phyloP scores from a whole-genome alignment of 1,284 basidiomycete genomes.

The Apiotrichum sp. region DNA sequence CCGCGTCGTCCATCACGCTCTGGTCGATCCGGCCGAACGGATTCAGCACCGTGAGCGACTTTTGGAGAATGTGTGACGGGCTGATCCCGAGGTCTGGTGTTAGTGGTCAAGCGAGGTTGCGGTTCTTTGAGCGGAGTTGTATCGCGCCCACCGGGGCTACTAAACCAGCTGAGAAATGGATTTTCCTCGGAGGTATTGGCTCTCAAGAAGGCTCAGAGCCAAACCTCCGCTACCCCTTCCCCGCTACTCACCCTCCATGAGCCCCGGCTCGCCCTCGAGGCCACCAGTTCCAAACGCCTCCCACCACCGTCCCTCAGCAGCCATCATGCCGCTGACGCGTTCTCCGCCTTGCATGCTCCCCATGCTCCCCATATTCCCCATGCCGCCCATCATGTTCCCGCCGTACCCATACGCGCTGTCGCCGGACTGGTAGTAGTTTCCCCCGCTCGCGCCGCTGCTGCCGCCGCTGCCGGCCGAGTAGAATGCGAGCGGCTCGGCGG shows the following conservation, averaged over 20 bases:
- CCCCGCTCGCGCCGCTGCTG: no score
- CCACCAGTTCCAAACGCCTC: constrained; percentile 92
- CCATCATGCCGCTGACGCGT: constrained; percentile 59
- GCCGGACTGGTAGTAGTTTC: constrained; percentile 3
- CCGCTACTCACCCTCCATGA: constrained; percentile 69
- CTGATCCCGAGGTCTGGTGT: constrained; percentile 89
- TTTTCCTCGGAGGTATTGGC: no score
- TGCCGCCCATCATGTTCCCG: background rate
- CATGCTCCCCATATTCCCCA: background rate
- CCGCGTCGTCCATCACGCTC: constrained; percentile 98
- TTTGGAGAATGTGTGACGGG: constrained; percentile 88
- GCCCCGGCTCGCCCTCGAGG: constrained; percentile 84
- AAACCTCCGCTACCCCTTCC: no score
- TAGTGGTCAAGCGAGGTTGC: background rate
- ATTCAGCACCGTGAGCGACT: constrained; percentile 92
- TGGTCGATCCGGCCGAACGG: constrained; percentile 81
- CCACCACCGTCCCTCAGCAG: constrained; percentile 73
- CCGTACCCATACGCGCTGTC: constrained; percentile 3
- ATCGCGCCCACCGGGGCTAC: no score
- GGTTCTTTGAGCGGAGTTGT: no score
- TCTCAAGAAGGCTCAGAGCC: no score
- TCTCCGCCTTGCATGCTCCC: constrained; percentile 26
- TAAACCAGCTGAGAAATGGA: no score
- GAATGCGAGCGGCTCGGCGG: constrained; percentile 39
- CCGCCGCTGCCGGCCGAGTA: constrained; percentile 22